These are phyloP conservation scores for Diplocarpon mali DNA, from an alignment of 2,329 filamentous ascomycete species.

Conservation along the genomic window DNA sequence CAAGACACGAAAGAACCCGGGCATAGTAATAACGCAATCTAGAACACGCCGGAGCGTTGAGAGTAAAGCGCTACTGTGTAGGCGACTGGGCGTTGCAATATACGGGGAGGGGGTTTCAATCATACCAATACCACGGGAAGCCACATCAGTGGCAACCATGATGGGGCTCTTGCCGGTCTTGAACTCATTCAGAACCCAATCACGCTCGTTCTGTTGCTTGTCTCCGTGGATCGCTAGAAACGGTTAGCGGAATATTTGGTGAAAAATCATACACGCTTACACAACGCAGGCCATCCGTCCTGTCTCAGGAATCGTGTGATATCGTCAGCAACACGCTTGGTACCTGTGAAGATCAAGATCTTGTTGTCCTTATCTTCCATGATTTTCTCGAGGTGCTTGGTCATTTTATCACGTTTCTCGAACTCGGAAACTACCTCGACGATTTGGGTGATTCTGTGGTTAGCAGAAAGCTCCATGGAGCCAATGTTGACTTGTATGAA, in stretches of 20 bases:
- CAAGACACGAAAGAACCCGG: constrained; percentile 75
- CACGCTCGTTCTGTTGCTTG: constrained; percentile 98
- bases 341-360: constrained; percentile 85
- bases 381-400: constrained; percentile 93
- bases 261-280: constrained; percentile 46
- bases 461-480: constrained; percentile 90
- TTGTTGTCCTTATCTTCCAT: constrained; percentile 97
- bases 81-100: constrained; percentile 47
- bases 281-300: constrained; percentile 94
- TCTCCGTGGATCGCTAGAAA: constrained; percentile 84
- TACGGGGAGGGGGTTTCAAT: constrained; percentile 48
- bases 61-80: constrained; percentile 71
- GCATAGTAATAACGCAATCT: constrained; percentile 85
- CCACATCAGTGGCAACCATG: constrained; percentile 99
- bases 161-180: constrained; percentile 99
- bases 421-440: constrained; percentile 93
- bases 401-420: constrained; percentile 96
- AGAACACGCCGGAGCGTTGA: constrained; percentile 78
- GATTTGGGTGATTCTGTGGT: constrained; percentile 95
- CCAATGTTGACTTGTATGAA: constrained; percentile 99
- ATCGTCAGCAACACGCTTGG: constrained; percentile 93
- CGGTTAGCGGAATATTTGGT: constrained; percentile 29
- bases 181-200: constrained; percentile 99
- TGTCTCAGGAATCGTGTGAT: constrained; percentile 96
- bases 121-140: constrained; percentile 99